Percentiles rank a stretch among this genome's conserved stretches.
Evolutionary conservation across 257 asterid species (phyloP).

Genomic region (Solanum peruvianum): DNA sequence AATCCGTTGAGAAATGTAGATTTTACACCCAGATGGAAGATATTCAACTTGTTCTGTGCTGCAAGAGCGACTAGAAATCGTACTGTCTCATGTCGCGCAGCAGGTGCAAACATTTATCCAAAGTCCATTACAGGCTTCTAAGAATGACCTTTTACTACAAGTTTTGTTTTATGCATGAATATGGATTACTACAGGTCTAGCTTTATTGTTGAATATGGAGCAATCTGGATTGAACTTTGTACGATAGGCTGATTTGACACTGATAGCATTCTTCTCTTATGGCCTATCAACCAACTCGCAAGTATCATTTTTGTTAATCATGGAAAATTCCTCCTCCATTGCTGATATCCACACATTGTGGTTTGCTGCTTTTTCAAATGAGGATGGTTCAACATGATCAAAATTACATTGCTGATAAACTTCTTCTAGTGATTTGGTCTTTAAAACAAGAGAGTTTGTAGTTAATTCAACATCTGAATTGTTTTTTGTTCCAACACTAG

Average conservation of each 20-base stretch:
- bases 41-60: not conserved
- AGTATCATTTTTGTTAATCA: not conserved
- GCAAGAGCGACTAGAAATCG: not conserved
- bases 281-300: not conserved
- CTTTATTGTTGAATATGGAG: not conserved
- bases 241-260: not conserved
- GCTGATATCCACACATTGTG: not conserved
- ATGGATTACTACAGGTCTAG: no score
- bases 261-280: not conserved
- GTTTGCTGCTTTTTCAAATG: not conserved
- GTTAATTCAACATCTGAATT: no score
- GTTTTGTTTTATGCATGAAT: not conserved
- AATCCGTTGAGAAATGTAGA: not conserved
- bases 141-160: not conserved
- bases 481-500: no score
- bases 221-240: not conserved
- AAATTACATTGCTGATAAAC: no score
- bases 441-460: no score
- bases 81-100: not conserved
- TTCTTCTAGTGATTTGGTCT: no score
- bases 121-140: not conserved
- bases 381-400: not conserved
- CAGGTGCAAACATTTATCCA: not conserved
- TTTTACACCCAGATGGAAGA: not conserved
- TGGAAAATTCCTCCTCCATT: not conserved